These are phyloP conservation scores for Aspergillus calidoustus DNA, from an alignment of 2,329 filamentous ascomycete species.

Conservation along the genomic window DNA sequence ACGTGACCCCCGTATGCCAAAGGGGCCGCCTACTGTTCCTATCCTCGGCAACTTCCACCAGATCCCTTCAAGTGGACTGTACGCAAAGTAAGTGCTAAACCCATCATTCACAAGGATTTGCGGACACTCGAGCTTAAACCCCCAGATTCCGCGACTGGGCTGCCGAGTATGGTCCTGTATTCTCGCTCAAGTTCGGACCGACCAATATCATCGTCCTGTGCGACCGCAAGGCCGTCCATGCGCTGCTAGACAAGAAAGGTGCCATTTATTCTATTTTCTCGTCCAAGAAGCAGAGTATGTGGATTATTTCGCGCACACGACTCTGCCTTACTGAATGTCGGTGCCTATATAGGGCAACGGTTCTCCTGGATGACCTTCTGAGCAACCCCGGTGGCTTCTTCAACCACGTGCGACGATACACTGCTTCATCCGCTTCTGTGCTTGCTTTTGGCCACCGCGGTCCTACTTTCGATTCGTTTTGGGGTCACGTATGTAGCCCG, in stretches of 20 bases:
- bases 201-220: slow-evolving; percentile 1
- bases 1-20: background rate
- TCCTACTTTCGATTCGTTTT: background rate
- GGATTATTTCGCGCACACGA: background rate
- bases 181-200: background rate
- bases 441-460: background rate
- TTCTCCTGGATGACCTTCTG: background rate
- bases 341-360: background rate
- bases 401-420: background rate
- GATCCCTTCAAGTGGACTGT: background rate
- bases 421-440: background rate
- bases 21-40: background rate
- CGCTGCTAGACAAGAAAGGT: background rate
- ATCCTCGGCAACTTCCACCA: background rate
- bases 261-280: background rate
- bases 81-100: background rate
- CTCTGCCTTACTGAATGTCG: background rate
- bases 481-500: background rate
- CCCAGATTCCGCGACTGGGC: slow-evolving; percentile 1
- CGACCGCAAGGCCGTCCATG: background rate
- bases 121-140: too few relatives aligned
- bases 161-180: background rate
- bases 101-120: too few relatives aligned
- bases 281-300: slow-evolving; percentile 1
- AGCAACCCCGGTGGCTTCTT: background rate